Conservation (phyloP, 83 land plant genomes). For the Picea abies region DNA sequence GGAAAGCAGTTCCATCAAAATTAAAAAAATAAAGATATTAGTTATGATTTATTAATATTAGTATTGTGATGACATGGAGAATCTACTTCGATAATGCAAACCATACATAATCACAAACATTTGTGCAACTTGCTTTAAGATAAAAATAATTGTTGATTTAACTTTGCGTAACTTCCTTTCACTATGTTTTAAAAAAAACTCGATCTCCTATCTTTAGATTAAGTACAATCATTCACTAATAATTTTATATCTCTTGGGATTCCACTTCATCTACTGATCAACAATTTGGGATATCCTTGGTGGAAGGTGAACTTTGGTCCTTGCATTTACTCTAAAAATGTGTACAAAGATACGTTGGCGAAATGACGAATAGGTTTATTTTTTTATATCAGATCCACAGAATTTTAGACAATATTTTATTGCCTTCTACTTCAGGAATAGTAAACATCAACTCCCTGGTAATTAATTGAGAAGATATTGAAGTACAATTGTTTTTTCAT, state of each 20-base stretch:
- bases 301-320: conserved; percentile 37
- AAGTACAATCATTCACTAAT: conserved; percentile 47
- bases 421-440: conserved; percentile 55
- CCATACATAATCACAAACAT: too few relatives aligned
- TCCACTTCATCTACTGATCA: conserved; percentile 60
- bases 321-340: not conserved
- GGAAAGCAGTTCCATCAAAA: too few relatives aligned
- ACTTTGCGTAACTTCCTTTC: too few relatives aligned
- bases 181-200: conserved; percentile 1
- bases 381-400: too few relatives aligned
- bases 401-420: not conserved
- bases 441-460: conserved; percentile 58
- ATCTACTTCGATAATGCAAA: too few relatives aligned
- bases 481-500: too few relatives aligned
- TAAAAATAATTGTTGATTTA: too few relatives aligned
- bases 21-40: too few relatives aligned
- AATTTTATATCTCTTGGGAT: conserved; percentile 39
- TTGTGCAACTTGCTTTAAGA: too few relatives aligned
- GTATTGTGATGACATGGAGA: too few relatives aligned
- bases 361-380: not conserved
- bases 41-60: too few relatives aligned
- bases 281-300: conserved; percentile 64
- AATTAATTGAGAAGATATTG: not conserved
- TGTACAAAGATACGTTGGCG: not conserved
- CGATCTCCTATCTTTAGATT: conserved; percentile 51